A percentile compares a stretch with the other conserved stretches of the same genome.
phyloP scores from a whole-genome alignment of 345 rosid species.

The Boechera retrofracta region DNA sequence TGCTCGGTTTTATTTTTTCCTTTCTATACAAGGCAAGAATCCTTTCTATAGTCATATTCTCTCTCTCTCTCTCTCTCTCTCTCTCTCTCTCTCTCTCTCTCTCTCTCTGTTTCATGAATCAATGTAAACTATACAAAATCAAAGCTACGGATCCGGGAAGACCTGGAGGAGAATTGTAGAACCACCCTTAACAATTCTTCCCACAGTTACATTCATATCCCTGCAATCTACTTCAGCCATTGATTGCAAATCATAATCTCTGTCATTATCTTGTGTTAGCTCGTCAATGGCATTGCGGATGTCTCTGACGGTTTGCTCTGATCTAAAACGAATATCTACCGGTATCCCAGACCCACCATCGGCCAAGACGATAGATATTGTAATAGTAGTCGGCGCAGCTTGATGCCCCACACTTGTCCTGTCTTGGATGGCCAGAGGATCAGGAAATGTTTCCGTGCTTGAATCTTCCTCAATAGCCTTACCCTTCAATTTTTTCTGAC shows the following conservation, averaged over 20 bases:
- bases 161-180: not conserved
- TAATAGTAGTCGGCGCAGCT: slow-evolving; percentile 3
- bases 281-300: slow-evolving; percentile 14
- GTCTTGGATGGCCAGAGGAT: not conserved
- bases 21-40: slow-evolving; percentile 15
- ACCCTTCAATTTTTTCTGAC: not conserved
- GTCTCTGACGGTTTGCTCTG: slow-evolving; percentile 36
- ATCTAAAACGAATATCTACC: not conserved
- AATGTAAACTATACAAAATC: slow-evolving; percentile 1
- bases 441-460: not conserved
- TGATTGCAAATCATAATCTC: not conserved
- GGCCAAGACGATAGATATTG: not conserved
- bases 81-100: not conserved
- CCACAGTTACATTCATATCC: slow-evolving; percentile 22
- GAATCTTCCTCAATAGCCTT: slow-evolving; percentile 17
- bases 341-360: not conserved
- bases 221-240: not conserved
- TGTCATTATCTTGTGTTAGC: not conserved
- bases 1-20: not conserved
- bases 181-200: not conserved
- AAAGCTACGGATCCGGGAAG: not conserved
- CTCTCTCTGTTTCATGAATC: slow-evolving; percentile 20
- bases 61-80: not conserved
- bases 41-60: slow-evolving; percentile 21
- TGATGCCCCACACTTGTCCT: not conserved